These are phyloP conservation scores for Gautieria morchelliformis DNA, from an alignment of 768 basidiomycete species.

Conservation along the genomic window DNA sequence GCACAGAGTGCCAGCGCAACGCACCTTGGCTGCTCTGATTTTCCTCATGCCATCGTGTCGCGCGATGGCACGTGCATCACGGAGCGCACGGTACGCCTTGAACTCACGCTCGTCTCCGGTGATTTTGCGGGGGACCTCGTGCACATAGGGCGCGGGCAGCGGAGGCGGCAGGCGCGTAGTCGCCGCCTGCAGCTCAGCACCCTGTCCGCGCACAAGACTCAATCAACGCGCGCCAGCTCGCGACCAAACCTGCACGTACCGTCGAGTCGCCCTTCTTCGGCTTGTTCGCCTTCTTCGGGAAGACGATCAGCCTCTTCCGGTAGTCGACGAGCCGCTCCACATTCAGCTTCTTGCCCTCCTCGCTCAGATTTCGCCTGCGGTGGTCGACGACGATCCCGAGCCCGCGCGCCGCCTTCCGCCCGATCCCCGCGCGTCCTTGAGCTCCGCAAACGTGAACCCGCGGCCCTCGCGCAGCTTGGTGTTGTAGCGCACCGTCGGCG, in stretches of 20 bases:
- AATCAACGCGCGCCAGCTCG: constrained; percentile 8
- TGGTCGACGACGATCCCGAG: constrained; percentile 96
- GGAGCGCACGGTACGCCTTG: constrained; percentile 83
- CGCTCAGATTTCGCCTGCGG: constrained; percentile 90
- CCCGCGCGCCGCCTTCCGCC: constrained; percentile 85
- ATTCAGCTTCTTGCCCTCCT: constrained; percentile 94
- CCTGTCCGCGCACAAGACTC: constrained; percentile 33
- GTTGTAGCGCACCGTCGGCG: constrained; percentile 96
- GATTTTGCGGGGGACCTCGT: constrained; percentile 89
- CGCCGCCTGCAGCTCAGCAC: constrained; percentile 69
- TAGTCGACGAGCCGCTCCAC: constrained; percentile 90
- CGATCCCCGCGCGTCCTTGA: constrained; percentile 94
- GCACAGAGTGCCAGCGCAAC: constrained; percentile 17
- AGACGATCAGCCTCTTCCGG: constrained; percentile 88
- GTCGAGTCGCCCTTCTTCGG: constrained; percentile 93
- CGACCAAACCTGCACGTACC: constrained; percentile 38
- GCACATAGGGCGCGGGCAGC: constrained; percentile 55
- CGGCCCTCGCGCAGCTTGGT: constrained; percentile 93
- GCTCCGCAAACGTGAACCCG: constrained; percentile 89
- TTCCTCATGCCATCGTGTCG: constrained; percentile 86
- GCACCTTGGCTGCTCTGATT: constrained; percentile 74
- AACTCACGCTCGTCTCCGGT: constrained; percentile 83
- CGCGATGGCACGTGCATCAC: constrained; percentile 69
- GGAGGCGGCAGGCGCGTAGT: constrained; percentile 61
- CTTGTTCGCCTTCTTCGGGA: constrained; percentile 93